A percentile compares a stretch with the other conserved stretches of the same genome.
These are phyloP conservation scores for Pigoraptor vietnamica DNA, from an alignment of 78 protist species.

Conservation along the genomic window DNA sequence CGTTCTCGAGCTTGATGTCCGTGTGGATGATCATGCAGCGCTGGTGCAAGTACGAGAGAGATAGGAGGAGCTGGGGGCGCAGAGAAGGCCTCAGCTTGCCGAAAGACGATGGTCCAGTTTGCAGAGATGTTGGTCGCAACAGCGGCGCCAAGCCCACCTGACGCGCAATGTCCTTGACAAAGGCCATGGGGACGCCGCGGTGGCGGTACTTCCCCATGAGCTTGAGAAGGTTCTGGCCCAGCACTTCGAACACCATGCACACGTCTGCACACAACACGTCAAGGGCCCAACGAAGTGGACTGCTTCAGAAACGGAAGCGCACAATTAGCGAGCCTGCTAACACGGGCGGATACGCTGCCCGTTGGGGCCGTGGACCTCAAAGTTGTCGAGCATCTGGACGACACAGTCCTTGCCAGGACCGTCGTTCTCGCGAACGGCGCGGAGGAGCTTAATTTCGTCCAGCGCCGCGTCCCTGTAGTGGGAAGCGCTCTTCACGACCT, in stretches of 20 bases:
- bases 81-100: too few relatives aligned
- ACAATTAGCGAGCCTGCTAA: too few relatives aligned
- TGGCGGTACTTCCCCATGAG: constrained; percentile 69
- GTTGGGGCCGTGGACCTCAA: constrained; percentile 69
- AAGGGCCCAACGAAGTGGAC: background rate
- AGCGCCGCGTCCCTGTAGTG: constrained; percentile 86
- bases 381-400: constrained; percentile 60
- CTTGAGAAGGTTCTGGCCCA: constrained; percentile 83
- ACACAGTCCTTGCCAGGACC: background rate
- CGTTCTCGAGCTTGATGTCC: constrained; percentile 96
- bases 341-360: constrained; percentile 67
- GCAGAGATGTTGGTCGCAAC: too few relatives aligned
- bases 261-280: constrained; percentile 29
- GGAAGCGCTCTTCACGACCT: constrained; percentile 74
- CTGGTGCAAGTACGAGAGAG: constrained; percentile 81
- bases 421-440: constrained; percentile 16
- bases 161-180: background rate
- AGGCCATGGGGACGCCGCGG: constrained; percentile 53
- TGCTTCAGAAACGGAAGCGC: too few relatives aligned
- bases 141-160: background rate
- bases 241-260: constrained; percentile 87
- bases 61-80: constrained; percentile 33
- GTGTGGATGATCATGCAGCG: constrained; percentile 88
- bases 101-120: too few relatives aligned
- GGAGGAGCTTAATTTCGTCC: constrained; percentile 70